These are phyloP conservation scores for Leucoagaricus sp. DNA, from an alignment of 1,284 basidiomycete genomes.

Conservation along the genomic window DNA sequence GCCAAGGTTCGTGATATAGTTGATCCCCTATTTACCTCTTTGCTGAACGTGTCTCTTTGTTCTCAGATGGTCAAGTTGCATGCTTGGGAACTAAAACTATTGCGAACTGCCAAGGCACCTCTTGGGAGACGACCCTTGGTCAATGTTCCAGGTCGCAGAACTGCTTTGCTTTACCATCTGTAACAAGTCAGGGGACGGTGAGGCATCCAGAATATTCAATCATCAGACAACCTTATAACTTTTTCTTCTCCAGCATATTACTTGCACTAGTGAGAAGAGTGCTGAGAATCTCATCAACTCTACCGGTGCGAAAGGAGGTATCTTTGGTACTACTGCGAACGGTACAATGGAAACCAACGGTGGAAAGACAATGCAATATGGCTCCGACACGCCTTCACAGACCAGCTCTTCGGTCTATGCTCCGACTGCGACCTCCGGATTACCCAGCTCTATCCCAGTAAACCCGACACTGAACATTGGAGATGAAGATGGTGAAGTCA, in stretches of 20 bases:
- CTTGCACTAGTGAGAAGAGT: constrained; percentile 46
- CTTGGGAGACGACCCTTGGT: constrained; percentile 38
- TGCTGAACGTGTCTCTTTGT: constrained; percentile 2
- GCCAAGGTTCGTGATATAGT: constrained; percentile 37
- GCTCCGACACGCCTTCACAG: constrained; percentile 5
- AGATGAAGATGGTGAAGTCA: neutral
- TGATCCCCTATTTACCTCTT: neutral
- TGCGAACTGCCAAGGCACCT: constrained; percentile 41
- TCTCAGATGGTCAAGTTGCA: constrained; percentile 42
- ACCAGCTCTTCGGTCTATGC: constrained; percentile 11
- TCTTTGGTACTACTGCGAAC: constrained; percentile 29
- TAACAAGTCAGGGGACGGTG: constrained; percentile 44
- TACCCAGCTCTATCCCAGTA: neutral
- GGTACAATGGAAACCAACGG: constrained; percentile 11
- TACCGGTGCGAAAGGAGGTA: constrained; percentile 43
- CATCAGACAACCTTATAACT: neutral
- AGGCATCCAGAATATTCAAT: constrained; percentile 20
- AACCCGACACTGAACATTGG: neutral
- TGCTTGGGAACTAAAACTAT: constrained; percentile 39
- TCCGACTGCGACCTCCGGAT: constrained; percentile 3
- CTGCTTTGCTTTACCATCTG: constrained; percentile 52
- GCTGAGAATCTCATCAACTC: constrained; percentile 44
- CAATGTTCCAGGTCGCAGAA: constrained; percentile 35
- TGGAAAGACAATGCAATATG: constrained; percentile 7
- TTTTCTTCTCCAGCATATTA: constrained; percentile 34